Evolutionary conservation across 1,139 yeast genomes (phyloP).

Genomic region (Geotrichum restrictum): DNA sequence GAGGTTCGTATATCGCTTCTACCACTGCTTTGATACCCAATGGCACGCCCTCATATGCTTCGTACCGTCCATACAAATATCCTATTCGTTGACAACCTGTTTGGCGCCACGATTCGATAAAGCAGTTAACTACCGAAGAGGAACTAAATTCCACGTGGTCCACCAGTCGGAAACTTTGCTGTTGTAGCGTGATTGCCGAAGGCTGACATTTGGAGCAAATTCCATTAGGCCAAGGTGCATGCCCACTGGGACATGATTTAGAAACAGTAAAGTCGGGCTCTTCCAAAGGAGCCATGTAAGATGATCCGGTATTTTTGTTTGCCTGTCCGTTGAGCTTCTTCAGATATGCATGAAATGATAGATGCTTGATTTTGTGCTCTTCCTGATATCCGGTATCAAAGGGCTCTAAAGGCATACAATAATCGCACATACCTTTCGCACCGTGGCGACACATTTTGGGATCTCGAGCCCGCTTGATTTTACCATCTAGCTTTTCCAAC

Average conservation of each 20-base stretch:
- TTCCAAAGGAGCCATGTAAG: slow-evolving; percentile 76
- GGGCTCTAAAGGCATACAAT: slow-evolving; percentile 93
- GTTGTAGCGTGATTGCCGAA: slow-evolving; percentile 85
- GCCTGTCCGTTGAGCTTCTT: slow-evolving; percentile 67
- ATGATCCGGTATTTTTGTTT: slow-evolving; percentile 59
- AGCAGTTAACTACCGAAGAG: slow-evolving; percentile 66
- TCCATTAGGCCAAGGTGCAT: slow-evolving; percentile 89
- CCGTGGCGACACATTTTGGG: slow-evolving; percentile 73
- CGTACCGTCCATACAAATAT: slow-evolving; percentile 75
- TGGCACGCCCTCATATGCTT: slow-evolving; percentile 75
- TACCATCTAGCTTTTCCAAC: slow-evolving; percentile 68
- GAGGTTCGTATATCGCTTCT: slow-evolving; percentile 89
- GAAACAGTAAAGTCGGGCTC: slow-evolving; percentile 67
- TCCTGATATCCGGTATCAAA: slow-evolving; percentile 79
- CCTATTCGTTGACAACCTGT: slow-evolving; percentile 88
- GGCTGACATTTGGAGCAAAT: slow-evolving; percentile 98
- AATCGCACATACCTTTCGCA: slow-evolving; percentile 95
- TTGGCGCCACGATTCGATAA: slow-evolving; percentile 87
- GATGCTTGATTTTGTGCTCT: slow-evolving; percentile 77
- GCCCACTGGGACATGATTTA: slow-evolving; percentile 69
- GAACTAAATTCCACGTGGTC: slow-evolving; percentile 92
- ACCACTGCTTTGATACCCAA: slow-evolving; percentile 91
- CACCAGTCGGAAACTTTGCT: slow-evolving; percentile 89
- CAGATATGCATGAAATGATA: slow-evolving; percentile 79
- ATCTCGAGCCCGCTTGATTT: slow-evolving; percentile 62